Conservation (phyloP, 1,284 basidiomycete species). For the Ustilago tritici region DNA sequence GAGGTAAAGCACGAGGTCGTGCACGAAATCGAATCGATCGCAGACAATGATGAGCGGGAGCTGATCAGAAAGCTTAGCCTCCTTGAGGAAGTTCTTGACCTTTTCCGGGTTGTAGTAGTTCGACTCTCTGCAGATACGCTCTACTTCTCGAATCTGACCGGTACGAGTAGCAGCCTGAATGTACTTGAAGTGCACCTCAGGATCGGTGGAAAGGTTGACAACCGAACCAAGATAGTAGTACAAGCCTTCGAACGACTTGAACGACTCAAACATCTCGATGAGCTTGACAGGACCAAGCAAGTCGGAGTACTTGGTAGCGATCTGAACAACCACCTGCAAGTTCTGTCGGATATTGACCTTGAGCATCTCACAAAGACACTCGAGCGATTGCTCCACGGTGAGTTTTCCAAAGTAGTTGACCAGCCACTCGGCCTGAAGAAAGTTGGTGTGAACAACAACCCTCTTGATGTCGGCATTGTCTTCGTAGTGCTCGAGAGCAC, state of each 20-base stretch:
- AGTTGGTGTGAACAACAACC: constrained; percentile 91
- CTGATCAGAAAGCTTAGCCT: constrained; percentile 95
- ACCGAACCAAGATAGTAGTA: constrained; percentile 98
- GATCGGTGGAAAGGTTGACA: constrained; percentile 94
- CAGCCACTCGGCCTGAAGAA: constrained; percentile 92
- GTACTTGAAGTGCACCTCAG: constrained; percentile 99
- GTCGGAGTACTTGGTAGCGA: constrained; percentile 99
- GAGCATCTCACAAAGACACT: constrained; percentile 97
- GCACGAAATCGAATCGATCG: constrained; percentile 99
- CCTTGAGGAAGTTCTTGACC: constrained; percentile 98
- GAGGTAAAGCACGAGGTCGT: constrained; percentile 97
- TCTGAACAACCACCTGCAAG: constrained; percentile 94
- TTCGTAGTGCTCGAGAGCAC: constrained; percentile 97
- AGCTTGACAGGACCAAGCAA: constrained; percentile 95
- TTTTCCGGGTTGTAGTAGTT: constrained; percentile 99
- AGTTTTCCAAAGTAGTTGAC: constrained; percentile 97
- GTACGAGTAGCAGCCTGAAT: constrained; percentile 99
- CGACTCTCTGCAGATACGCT: constrained; percentile 97
- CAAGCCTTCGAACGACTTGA: constrained; percentile 97
- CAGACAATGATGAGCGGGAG: constrained; percentile 99
- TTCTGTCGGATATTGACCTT: constrained; percentile 97
- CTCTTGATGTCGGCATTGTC: constrained; percentile 97
- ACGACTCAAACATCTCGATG: constrained; percentile 98
- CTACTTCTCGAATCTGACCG: constrained; percentile 97
- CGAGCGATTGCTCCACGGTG: constrained; percentile 98